A percentile compares a stretch with the other conserved stretches of the same genome.
These are phyloP conservation scores for Annulohypoxylon moriforme DNA, from an alignment of 495 filamentous ascomycete genomes.

Conservation along the genomic window DNA sequence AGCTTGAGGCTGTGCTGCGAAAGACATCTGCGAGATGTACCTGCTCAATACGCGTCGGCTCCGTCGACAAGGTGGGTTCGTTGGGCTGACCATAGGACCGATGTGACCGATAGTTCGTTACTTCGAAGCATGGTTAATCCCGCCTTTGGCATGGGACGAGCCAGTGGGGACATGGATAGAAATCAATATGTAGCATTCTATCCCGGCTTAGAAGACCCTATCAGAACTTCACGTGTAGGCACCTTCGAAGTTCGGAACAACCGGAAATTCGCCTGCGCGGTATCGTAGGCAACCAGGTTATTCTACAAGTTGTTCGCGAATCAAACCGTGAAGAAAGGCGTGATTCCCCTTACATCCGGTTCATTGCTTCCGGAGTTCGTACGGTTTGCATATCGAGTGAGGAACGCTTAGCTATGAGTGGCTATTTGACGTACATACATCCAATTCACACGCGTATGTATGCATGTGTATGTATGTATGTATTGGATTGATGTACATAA, in stretches of 20 bases:
- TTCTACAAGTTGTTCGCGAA: conserved; percentile 2
- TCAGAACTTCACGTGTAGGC: conserved; percentile 34
- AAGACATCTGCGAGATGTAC: not conserved
- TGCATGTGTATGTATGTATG: not conserved
- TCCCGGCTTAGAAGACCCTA: conserved; percentile 19
- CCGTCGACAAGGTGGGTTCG: conserved; percentile 11
- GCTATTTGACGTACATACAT: not conserved
- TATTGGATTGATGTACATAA: not conserved
- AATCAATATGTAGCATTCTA: conserved; percentile 36
- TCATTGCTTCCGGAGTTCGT: not conserved
- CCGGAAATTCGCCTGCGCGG: conserved; percentile 23
- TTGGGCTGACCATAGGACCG: conserved; percentile 20
- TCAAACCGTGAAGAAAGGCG: not conserved
- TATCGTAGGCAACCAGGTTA: conserved; percentile 5
- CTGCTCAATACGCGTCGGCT: conserved; percentile 14
- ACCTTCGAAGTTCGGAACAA: conserved; percentile 18
- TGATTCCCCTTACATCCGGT: conserved; percentile 1
- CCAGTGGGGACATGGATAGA: conserved; percentile 23
- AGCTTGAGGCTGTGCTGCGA: conserved; percentile 17
- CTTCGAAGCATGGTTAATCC: conserved; percentile 29
- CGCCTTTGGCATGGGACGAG: conserved; percentile 18
- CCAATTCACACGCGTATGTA: not conserved
- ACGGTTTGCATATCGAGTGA: not conserved
- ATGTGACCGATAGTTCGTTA: conserved; percentile 15
- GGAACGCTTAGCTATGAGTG: not conserved